A percentile compares a stretch with the other conserved stretches of the same genome.
Evolutionary conservation across 108 stramenopile genomes (phyloP).

Genomic region (Cyclotella cryptica): DNA sequence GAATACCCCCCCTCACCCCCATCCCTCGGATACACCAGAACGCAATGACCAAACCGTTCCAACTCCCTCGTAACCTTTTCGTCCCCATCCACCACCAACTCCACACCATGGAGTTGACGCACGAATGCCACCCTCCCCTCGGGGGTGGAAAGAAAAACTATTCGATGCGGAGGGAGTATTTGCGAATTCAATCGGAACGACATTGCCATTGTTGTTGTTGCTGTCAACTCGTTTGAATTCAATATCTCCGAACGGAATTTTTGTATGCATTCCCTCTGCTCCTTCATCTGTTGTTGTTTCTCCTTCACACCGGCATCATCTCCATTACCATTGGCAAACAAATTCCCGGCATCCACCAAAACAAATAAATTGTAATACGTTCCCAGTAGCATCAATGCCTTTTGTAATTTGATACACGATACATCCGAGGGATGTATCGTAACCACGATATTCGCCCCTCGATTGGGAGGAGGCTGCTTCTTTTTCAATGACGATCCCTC

Average conservation of each 20-base stretch:
- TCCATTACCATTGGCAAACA: background rate
- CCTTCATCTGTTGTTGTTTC: background rate
- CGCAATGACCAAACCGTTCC: slow-evolving; percentile 48
- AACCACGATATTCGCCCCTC: slow-evolving; percentile 44
- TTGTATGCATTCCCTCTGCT: slow-evolving; percentile 1
- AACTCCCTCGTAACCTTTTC: slow-evolving; percentile 30
- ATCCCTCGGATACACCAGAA: slow-evolving; percentile 29
- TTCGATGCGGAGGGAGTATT: slow-evolving; percentile 44
- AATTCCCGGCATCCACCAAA: slow-evolving; percentile 23
- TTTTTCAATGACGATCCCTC: background rate
- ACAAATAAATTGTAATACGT: slow-evolving; percentile 54
- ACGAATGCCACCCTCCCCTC: slow-evolving; percentile 43
- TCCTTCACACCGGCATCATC: background rate
- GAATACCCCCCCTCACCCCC: slow-evolving; percentile 15
- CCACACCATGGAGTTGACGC: slow-evolving; percentile 29
- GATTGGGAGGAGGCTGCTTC: slow-evolving; percentile 34
- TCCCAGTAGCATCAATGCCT: slow-evolving; percentile 35
- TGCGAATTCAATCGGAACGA: slow-evolving; percentile 8
- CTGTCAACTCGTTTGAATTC: background rate
- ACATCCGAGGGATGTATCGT: slow-evolving; percentile 9
- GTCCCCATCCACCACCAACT: slow-evolving; percentile 39
- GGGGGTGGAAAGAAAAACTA: slow-evolving; percentile 21
- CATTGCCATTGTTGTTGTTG: background rate
- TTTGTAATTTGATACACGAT: slow-evolving; percentile 37
- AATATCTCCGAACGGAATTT: slow-evolving; percentile 32